Base-by-base conservation (phyloP, 495 filamentous ascomycete species). In the Hypomontagnella submonticulosa region DNA sequence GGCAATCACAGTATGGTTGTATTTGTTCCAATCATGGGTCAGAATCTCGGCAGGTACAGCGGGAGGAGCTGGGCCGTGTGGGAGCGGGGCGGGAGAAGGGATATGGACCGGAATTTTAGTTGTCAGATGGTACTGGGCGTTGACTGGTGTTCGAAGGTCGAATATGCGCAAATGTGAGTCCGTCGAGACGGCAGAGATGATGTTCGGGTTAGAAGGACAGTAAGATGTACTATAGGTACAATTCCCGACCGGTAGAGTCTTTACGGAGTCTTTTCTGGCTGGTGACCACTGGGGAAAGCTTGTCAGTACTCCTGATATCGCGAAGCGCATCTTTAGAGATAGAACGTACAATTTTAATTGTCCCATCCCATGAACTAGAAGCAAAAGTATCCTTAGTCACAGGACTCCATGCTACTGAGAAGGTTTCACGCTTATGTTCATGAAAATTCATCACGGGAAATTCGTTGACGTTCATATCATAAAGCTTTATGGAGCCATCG, bases 1-100 rank as follows among this genome's bases (percentile, higher is more conserved):
- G 0, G 96, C 96, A 40, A 99, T 74, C 15, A 97, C 81, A 0
- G 86, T 88, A 30, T 90, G 85, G 1, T 90, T 87, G 74, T 99
- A 99, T 74, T 99, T 99, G 76, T 99, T 99, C 96, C 96, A 98
- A 77, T 99, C 95, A 74, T 97, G 95, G 2, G 94, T 97, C 12
- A 99, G 84, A 27, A 89, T 84, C 79, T 99, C 95, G 13, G 84
- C 81, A 46, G 76, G 84, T 16, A 70, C 70, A 37, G 72, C 69
- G 57, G 61, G 74, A 72, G 20, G 62, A 12, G 63, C 65, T 42
- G 69, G 71, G 2, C 73, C 77, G 37, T n/a, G 77, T 49, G 66
- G 79, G 66, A 57, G 73, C 44, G 67, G 71, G 65, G 19, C 74
- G 0, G 81, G 76, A 3, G 83, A 82, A 2, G 84, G 80, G 2